Percentiles rank a stretch among this genome's conserved stretches.
Evolutionary conservation across 2,329 filamentous ascomycete species (phyloP).

Genomic region (Teratosphaeria pseudoeucalypti): DNA sequence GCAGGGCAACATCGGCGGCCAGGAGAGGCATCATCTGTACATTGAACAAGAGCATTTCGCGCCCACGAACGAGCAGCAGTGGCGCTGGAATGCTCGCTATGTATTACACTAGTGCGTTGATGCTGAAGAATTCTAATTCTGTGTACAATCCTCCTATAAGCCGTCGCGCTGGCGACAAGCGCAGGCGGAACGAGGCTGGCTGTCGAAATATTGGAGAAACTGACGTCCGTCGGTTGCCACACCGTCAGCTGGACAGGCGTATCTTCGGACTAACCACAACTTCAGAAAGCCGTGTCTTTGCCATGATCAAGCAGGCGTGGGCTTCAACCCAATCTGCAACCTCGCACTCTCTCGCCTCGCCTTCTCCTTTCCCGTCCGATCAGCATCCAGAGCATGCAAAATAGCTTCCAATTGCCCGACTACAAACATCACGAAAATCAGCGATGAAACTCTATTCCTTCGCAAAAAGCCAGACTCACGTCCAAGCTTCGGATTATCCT

Average conservation of each 20-base stretch:
- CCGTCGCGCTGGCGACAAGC: too few relatives aligned
- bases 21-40: not conserved
- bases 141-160: not conserved
- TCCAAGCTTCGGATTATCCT: constrained; percentile 20
- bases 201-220: too few relatives aligned
- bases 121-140: not conserved
- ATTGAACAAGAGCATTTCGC: not conserved
- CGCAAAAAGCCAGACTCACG: constrained; percentile 10
- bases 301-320: constrained; percentile 18
- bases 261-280: too few relatives aligned
- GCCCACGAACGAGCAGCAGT: not conserved
- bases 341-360: constrained; percentile 21
- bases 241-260: too few relatives aligned
- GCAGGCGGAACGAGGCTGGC: too few relatives aligned
- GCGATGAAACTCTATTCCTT: not conserved
- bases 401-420: constrained; percentile 15
- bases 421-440: not conserved
- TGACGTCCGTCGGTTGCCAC: too few relatives aligned
- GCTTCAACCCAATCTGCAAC: constrained; percentile 22
- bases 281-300: not conserved
- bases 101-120: not conserved
- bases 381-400: constrained; percentile 21
- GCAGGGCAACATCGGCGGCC: not conserved
- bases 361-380: constrained; percentile 21
- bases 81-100: not conserved